A percentile compares a stretch with the other conserved stretches of the same genome.
Evolutionary conservation across 139 green algal species (phyloP).

Genomic region (Haematococcus lacustris): DNA sequence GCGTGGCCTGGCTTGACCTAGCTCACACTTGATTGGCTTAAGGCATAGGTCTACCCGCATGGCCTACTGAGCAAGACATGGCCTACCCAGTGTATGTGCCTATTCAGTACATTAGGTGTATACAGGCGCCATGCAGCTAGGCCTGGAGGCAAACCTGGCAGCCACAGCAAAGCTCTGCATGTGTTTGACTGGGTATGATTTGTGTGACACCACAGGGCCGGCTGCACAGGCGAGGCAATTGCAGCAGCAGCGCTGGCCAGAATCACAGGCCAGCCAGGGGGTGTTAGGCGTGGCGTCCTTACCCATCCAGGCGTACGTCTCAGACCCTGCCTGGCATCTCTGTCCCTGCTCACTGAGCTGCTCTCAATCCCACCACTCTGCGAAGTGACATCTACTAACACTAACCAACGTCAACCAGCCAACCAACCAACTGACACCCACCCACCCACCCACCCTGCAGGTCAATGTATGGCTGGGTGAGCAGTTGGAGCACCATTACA

Average conservation of each 20-base stretch:
- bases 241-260: background rate
- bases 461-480: conserved; percentile 76
- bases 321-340: background rate
- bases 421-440: background rate
- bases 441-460: conserved; percentile 17
- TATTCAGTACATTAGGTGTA: too few species aligned
- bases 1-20: too few species aligned
- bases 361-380: background rate
- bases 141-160: too few species aligned
- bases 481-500: conserved; percentile 80
- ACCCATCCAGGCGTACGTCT: background rate
- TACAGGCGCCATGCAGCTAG: too few species aligned
- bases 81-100: too few species aligned
- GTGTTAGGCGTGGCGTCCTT: background rate
- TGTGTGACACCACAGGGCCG: background rate
- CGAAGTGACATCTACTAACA: background rate
- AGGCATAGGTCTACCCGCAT: too few species aligned
- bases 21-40: too few species aligned
- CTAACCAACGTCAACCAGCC: background rate
- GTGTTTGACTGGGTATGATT: background rate
- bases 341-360: background rate
- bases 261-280: background rate
- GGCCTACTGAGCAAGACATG: too few species aligned
- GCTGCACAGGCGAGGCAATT: background rate
- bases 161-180: background rate